Conservation (phyloP, 345 rosid species). For the Pugionium dolabratum region DNA sequence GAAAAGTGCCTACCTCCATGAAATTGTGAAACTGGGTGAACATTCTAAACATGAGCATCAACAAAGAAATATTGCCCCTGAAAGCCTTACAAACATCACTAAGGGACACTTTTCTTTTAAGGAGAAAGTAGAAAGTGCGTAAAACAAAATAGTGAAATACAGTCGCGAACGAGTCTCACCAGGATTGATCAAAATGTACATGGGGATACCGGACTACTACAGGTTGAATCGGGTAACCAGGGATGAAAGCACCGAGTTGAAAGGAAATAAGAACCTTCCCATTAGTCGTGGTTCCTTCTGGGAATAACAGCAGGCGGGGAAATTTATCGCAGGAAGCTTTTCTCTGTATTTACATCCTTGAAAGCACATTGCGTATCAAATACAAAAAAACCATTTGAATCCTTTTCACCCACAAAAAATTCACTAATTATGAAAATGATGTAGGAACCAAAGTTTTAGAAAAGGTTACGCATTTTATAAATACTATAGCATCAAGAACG, state of each 20-base stretch:
- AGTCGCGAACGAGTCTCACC: conserved; percentile 50
- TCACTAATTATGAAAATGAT: conserved; percentile 10
- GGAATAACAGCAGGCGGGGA: conserved; percentile 89
- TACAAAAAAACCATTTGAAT: conserved; percentile 52
- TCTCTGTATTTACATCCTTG: conserved; percentile 98
- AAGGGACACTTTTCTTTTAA: not conserved
- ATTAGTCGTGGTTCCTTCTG: conserved; percentile 97
- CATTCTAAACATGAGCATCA: conserved; percentile 92
- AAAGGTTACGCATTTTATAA: not conserved
- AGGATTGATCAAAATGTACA: conserved; percentile 97
- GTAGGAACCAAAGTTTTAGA: conserved; percentile 18
- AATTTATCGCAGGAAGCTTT: conserved; percentile 77
- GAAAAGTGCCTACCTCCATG: conserved; percentile 70
- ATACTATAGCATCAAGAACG: conserved; percentile 18
- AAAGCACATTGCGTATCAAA: conserved; percentile 97
- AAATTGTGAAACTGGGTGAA: conserved; percentile 97
- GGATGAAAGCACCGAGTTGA: conserved; percentile 97
- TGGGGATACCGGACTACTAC: conserved; percentile 90
- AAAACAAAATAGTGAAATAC: conserved; percentile 9
- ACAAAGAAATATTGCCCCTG: conserved; percentile 53
- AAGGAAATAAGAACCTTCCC: conserved; percentile 82
- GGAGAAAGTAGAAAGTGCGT: conserved; percentile 11
- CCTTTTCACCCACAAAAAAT: conserved; percentile 24
- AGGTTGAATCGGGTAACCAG: conserved; percentile 84
- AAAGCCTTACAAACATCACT: conserved; percentile 15